These are phyloP conservation scores for Diplodia scrobiculata DNA, from an alignment of 2,329 filamentous ascomycete species.

Conservation along the genomic window DNA sequence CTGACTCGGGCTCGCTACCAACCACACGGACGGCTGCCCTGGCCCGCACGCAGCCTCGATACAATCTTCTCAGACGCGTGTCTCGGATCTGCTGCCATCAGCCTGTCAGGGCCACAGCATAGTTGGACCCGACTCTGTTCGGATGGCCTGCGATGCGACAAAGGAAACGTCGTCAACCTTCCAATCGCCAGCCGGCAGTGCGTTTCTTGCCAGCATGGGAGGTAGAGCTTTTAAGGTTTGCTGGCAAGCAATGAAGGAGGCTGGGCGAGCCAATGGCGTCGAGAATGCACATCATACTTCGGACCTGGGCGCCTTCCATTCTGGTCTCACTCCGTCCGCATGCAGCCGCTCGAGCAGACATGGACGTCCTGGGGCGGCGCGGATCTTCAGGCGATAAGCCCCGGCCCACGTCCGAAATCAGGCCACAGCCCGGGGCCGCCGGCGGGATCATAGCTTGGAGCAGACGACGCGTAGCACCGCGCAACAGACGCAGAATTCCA, in stretches of 20 bases:
- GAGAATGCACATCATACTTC: slow-evolving; percentile 4
- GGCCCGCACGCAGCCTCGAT: neutral
- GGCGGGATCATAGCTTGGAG: neutral
- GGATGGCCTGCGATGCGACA: neutral
- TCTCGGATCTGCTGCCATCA: neutral
- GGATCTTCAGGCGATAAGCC: neutral
- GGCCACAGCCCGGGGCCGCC: neutral
- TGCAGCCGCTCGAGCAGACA: neutral
- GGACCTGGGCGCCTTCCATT: neutral
- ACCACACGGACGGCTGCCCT: neutral
- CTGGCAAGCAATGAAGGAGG: neutral
- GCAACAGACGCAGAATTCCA: slow-evolving; percentile 8
- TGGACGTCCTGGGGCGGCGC: neutral
- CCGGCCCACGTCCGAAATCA: neutral
- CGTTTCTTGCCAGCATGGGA: neutral
- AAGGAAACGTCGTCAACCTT: too few species aligned
- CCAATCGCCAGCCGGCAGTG: too few species aligned
- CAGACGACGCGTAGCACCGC: neutral
- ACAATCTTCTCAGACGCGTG: neutral
- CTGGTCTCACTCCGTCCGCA: neutral
- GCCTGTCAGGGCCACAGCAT: neutral
- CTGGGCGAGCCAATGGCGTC: slow-evolving; percentile 3
- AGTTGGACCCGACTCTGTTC: neutral
- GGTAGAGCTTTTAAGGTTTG: neutral
- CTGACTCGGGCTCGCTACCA: neutral